Evolutionary conservation across 192 early-diverging fungal species (phyloP).

Genomic region (Backusella australiensis): DNA sequence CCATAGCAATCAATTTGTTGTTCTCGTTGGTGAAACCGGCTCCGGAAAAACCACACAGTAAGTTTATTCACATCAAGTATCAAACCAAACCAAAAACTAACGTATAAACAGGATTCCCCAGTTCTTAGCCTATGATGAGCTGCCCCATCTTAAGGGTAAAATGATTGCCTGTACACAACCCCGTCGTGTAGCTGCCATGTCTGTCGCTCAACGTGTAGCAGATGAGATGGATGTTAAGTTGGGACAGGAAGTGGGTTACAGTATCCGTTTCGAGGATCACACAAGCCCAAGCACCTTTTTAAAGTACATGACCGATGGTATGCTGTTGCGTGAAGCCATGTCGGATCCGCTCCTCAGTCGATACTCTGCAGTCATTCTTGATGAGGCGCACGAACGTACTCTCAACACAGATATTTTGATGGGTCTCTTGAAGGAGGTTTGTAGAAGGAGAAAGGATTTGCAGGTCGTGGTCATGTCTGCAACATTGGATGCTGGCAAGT

Average conservation of each 20-base stretch:
- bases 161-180: slow-evolving; percentile 99
- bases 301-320: slow-evolving; percentile 99
- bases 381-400: slow-evolving; percentile 99
- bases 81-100: not conserved
- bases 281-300: slow-evolving; percentile 82
- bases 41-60: slow-evolving; percentile 99
- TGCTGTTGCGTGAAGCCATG: slow-evolving; percentile 98
- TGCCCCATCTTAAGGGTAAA: slow-evolving; percentile 85
- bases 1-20: slow-evolving; percentile 91
- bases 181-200: slow-evolving; percentile 99
- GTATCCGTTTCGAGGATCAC: slow-evolving; percentile 97
- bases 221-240: slow-evolving; percentile 94
- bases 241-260: slow-evolving; percentile 97
- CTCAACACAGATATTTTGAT: slow-evolving; percentile 96
- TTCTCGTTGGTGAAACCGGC: slow-evolving; percentile 96
- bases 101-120: slow-evolving; percentile 79
- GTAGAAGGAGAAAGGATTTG: slow-evolving; percentile 72
- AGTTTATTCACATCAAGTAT: slow-evolving; percentile 13
- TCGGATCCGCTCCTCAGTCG: slow-evolving; percentile 80
- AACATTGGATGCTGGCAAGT: slow-evolving; percentile 97
- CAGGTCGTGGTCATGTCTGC: slow-evolving; percentile 97
- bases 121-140: slow-evolving; percentile 87
- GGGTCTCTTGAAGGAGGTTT: slow-evolving; percentile 94
- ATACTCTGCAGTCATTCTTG: slow-evolving; percentile 95
- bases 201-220: slow-evolving; percentile 96